Conservation (phyloP, 805 yeast species). For the Hanseniaspora mollemarum region DNA sequence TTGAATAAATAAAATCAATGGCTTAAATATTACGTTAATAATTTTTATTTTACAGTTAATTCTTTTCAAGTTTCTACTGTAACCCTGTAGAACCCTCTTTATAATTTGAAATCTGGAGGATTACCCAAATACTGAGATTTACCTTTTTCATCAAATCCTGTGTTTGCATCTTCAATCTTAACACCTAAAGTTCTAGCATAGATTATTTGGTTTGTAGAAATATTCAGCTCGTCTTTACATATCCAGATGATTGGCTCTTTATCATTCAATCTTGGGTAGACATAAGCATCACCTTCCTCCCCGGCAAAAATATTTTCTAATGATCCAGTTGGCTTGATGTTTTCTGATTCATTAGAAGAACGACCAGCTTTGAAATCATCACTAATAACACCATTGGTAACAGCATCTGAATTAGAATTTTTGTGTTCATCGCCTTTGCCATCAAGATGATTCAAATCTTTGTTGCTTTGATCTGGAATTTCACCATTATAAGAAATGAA, state of each 20-base stretch:
- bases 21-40: no score
- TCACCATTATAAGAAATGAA: conserved; percentile 27
- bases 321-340: conserved; percentile 18
- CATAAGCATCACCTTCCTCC: conserved; percentile 31
- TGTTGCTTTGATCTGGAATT: conserved; percentile 25
- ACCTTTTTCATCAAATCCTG: conserved; percentile 50
- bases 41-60: not conserved
- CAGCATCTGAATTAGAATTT: not conserved
- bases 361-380: conserved; percentile 1
- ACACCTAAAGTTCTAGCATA: conserved; percentile 44
- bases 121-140: conserved; percentile 43
- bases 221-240: conserved; percentile 55
- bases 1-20: no score
- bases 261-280: conserved; percentile 47
- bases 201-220: conserved; percentile 47
- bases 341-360: not conserved
- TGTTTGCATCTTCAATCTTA: conserved; percentile 45
- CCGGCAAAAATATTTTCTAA: conserved; percentile 25
- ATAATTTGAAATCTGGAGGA: conserved; percentile 50
- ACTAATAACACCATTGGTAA: not conserved
- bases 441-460: no score
- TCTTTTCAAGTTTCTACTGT: not conserved
- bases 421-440: no score
- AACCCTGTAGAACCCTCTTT: no score
- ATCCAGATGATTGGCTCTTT: conserved; percentile 60